Evolutionary conservation across 148 eudicot species (phyloP).

Genomic region (Tetragonia tetragonoides): DNA sequence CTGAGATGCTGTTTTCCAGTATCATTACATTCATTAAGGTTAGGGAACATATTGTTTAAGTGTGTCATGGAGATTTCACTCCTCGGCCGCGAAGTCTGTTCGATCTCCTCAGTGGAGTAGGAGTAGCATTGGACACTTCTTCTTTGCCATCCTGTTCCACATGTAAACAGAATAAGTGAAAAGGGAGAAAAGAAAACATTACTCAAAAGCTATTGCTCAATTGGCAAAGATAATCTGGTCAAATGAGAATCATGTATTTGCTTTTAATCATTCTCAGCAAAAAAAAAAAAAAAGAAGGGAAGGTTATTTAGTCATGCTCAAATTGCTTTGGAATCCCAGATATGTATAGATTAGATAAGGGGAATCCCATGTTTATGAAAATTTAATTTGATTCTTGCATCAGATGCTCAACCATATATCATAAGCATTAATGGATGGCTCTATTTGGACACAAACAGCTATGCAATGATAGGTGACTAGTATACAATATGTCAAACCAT

Average conservation of each 20-base stretch:
- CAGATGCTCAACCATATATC: too few species aligned
- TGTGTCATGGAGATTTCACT: slow-evolving; percentile 46
- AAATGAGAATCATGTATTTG: neutral
- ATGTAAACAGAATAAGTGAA: neutral
- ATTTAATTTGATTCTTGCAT: too few species aligned
- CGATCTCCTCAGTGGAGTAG: slow-evolving; percentile 61
- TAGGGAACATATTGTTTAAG: neutral
- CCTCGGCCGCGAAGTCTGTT: slow-evolving; percentile 44
- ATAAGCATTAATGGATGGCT: too few species aligned
- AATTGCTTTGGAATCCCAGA: neutral
- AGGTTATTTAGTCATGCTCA: neutral
- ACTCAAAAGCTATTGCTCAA: neutral
- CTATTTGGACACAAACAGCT: too few species aligned
- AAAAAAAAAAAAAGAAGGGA: neutral
- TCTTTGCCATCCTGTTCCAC: slow-evolving; percentile 34
- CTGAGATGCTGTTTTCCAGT: slow-evolving; percentile 31
- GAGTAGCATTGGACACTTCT: slow-evolving; percentile 21
- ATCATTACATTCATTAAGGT: too few species aligned
- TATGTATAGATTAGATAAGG: neutral
- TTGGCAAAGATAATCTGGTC: neutral
- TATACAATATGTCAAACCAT: too few species aligned
- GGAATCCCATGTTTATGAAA: neutral
- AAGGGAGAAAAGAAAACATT: neutral
- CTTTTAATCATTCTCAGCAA: too few species aligned
- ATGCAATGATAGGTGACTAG: too few species aligned